Percentiles rank a stretch among this genome's conserved stretches.
phyloP scores from a whole-genome alignment of 768 basidiomycete species.

The Mycena haematopus region DNA sequence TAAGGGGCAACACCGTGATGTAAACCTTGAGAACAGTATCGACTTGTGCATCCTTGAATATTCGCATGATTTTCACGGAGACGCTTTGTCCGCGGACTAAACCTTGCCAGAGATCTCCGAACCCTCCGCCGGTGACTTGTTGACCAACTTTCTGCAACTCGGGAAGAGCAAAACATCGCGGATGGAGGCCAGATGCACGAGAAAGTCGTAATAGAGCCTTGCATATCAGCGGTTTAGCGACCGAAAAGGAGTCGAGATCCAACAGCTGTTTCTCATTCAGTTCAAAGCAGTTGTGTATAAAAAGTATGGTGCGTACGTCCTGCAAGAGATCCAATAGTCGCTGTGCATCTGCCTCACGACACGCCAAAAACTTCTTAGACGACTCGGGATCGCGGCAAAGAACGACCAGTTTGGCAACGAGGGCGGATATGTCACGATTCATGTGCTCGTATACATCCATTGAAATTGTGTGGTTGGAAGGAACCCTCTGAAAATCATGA shows the following conservation, averaged over 20 bases:
- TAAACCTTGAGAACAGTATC: conserved; percentile 15
- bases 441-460: background rate
- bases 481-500: background rate
- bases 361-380: conserved; percentile 9
- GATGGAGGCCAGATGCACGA: conserved; percentile 17
- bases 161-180: conserved; percentile 21
- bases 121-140: conserved; percentile 27
- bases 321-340: conserved; percentile 25
- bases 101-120: conserved; percentile 29
- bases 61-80: conserved; percentile 27
- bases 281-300: background rate
- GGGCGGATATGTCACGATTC: background rate
- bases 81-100: conserved; percentile 26
- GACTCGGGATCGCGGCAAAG: background rate
- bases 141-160: conserved; percentile 23
- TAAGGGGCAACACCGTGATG: background rate
- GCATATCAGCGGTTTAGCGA: conserved; percentile 5
- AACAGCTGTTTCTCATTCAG: conserved; percentile 5
- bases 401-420: background rate
- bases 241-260: conserved; percentile 14
- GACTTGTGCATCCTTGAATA: conserved; percentile 13
- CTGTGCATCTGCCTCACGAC: conserved; percentile 9
- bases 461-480: conserved; percentile 11
- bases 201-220: conserved; percentile 25
- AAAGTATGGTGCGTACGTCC: background rate